Base-by-base conservation (phyloP, 257 asterid species). In the Capsicum baccatum region DNA sequence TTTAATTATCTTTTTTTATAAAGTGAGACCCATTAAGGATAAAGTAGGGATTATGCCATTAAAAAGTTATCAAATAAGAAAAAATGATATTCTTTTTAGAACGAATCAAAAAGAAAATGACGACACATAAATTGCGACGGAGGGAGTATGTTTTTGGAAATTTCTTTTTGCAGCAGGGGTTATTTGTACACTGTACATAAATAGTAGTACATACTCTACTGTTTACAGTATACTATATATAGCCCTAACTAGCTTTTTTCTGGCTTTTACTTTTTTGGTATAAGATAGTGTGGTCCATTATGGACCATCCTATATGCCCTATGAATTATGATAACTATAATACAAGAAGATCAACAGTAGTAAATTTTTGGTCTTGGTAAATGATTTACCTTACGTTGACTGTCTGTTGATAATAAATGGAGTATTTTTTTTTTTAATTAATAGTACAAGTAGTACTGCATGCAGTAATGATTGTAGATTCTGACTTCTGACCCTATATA, bases 371-470 rank as follows among this genome's bases (percentile, higher is more conserved):
- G 81, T 76, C 81, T 76, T 76, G 62, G 47, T 19, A 76, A 76
- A 76, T 50, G 21, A 76, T 52, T 76, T 76, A 52, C 63, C 47
- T 76, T 76, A 21, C 4, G 81, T 76, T 76, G 81, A 76, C 81
- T 52, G 19, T 76, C 8, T 68, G 52, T 68, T 64, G 26, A 17
- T 52, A 50, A 50, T 76, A 21, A 76, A 21, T 52, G 2, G 2
- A 21, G 37, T 73, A 26, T 26, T 26, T 26, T 26, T 26, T 48
- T n/a, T 12, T 73, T 73, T 19, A 9, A 21, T 39, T 50, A 63
- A 21, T 33, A 26, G 71, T 26, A 2, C 42, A 2, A 26, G 44
- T 26, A 1, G 60, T 48, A 74, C 81, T 74, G 14, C 19, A 74
- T 74, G 63, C 47, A 74, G 47, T 76, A 76, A 76, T 76, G 48